phyloP scores from a whole-genome alignment of 202 grass and related monocot species.

The Dendrocalamus latiflorus region DNA sequence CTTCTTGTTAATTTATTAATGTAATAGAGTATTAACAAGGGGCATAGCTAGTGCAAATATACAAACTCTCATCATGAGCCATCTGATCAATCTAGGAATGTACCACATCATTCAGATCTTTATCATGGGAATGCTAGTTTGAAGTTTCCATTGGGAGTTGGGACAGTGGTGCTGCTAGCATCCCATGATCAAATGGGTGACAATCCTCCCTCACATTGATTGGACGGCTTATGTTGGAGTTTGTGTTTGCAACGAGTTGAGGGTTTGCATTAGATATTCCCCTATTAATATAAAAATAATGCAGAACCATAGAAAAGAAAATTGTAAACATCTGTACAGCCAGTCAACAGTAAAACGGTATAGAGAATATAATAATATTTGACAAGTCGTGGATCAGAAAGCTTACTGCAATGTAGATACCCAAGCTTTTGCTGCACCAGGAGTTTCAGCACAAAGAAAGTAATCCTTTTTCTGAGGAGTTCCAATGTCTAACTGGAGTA shows the following conservation, averaged over 20 bases:
- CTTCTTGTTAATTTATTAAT: constrained; percentile 13
- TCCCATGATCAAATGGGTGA: no score
- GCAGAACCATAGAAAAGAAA: not conserved
- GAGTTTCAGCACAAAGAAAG: no score
- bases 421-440: no score
- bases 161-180: no score
- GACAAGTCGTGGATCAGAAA: no score
- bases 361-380: not conserved
- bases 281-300: not conserved
- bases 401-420: no score
- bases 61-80: not conserved
- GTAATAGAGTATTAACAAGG: not conserved
- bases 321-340: not conserved
- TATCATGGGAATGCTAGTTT: not conserved
- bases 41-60: not conserved
- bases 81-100: not conserved
- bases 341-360: not conserved
- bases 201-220: no score
- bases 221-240: no score
- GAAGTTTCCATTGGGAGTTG: not conserved
- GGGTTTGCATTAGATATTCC: not conserved
- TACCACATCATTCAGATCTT: not conserved
- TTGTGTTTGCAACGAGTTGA: no score
- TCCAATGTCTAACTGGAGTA: no score
- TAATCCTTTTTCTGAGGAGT: no score